Base-by-base conservation (phyloP, 2,329 filamentous ascomycete species). In the Pseudogymnoascus sp. region DNA sequence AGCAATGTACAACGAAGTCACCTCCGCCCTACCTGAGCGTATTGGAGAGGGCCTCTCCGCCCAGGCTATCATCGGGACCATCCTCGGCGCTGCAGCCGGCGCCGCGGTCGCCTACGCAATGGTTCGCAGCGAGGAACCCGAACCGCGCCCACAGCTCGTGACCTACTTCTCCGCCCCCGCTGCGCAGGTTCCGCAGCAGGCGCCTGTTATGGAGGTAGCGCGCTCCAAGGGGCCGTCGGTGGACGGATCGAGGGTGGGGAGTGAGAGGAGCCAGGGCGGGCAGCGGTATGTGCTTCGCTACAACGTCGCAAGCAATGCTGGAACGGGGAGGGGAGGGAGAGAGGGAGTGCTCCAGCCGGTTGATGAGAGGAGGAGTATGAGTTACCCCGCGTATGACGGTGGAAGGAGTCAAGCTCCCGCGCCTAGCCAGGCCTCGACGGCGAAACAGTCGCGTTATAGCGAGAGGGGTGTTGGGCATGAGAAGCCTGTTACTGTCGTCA, bases 21-120 rank as follows among this genome's bases (percentile, higher is more conserved):
- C 45, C 45, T 10, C 45, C 45, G 45, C 45, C 45, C 23, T 54
- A 1, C 45, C 45, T 0, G 45, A 54, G 14, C 45, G 45, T 6
- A 54, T 54, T 11, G 45, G 45, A n/a, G 45, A 54, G 8, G 45
- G 45, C 23, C 45, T 54, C 14, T 81, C 79, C 61, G 80, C 85
- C 43, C 87, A 87, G 68, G 84, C 85, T 19, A 81, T 93, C 45
- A 81, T 95, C 54, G 90, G 91, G 6, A 89, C 90, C 6, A 79
- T 96, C 10, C 81, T 96, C 60, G 91, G 90, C 48, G 90, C 89
- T 34, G 90, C 90, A 14, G 90, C 90, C 16, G 90, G 89, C 41
- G 90, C 88, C 37, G 89, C 88, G 8, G 79, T 90, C 43, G 88
- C 90, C 8, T 96, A 95, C 75, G 86, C 85, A 21, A 87, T 92